Conservation (phyloP, 2,329 filamentous ascomycete genomes). For the Colletotrichum chrysophilum region DNA sequence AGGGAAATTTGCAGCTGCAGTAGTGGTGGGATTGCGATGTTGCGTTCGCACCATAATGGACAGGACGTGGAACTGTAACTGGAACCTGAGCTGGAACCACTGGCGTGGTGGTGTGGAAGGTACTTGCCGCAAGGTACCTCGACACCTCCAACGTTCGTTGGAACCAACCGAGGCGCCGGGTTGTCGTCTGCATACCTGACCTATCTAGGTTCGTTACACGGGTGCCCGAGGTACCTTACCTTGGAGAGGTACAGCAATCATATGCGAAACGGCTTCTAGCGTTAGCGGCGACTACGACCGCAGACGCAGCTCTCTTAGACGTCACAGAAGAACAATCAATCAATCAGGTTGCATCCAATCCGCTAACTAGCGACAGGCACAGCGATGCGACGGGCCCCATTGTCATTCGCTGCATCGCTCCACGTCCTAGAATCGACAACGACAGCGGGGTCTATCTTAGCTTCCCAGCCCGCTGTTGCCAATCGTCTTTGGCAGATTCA, state of each 20-base stretch:
- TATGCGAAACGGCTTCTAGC: neutral
- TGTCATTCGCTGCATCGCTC: neutral
- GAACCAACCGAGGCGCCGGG: neutral
- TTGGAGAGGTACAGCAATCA: neutral
- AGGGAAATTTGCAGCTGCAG: conserved; percentile 8
- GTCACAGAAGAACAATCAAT: neutral
- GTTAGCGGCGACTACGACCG: neutral
- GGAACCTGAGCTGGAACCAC: conserved; percentile 11
- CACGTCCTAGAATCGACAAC: neutral
- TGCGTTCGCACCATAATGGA: conserved; percentile 9
- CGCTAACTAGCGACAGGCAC: neutral
- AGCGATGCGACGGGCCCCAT: neutral
- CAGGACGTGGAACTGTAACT: conserved; percentile 18
- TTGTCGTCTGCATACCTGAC: neutral
- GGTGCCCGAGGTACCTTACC: neutral
- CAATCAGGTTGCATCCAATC: neutral
- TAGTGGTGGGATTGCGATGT: conserved; percentile 13
- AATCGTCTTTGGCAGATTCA: neutral
- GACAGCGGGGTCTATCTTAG: neutral
- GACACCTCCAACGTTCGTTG: neutral
- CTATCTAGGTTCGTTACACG: neutral
- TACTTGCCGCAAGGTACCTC: neutral
- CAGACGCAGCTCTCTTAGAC: neutral
- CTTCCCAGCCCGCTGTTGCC: neutral
- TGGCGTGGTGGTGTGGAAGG: conserved; percentile 5